These are phyloP conservation scores for Cryptococcus sp. DNA, from an alignment of 1,284 basidiomycete genomes.

Conservation along the genomic window DNA sequence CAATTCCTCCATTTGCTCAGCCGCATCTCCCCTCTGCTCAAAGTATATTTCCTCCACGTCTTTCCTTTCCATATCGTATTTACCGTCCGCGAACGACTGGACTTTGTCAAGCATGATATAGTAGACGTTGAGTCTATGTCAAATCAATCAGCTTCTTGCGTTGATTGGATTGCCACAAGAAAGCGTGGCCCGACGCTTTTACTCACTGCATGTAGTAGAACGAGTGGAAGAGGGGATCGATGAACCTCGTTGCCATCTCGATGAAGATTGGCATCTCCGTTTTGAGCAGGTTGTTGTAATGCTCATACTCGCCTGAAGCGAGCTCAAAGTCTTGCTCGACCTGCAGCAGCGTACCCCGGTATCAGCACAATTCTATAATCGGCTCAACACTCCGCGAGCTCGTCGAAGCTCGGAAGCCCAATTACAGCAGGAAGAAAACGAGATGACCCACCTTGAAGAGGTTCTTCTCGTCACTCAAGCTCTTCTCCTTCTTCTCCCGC, in stretches of 20 bases:
- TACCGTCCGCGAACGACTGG: conserved; percentile 79
- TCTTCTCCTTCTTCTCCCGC: conserved; percentile 96
- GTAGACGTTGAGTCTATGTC: conserved; percentile 79
- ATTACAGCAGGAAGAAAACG: neutral
- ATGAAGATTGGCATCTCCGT: conserved; percentile 91
- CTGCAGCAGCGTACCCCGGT: conserved; percentile 55
- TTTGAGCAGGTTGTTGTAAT: conserved; percentile 91
- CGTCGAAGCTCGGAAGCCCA: neutral
- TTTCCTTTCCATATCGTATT: conserved; percentile 71
- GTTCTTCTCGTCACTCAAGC: conserved; percentile 89
- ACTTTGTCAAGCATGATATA: conserved; percentile 93
- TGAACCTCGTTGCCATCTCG: conserved; percentile 80
- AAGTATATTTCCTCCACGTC: conserved; percentile 80
- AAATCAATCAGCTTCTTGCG: conserved; percentile 11
- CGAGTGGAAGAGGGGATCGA: conserved; percentile 94
- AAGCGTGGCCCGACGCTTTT: conserved; percentile 3
- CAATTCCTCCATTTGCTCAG: conserved; percentile 71
- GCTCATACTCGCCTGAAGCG: conserved; percentile 93
- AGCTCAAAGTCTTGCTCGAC: conserved; percentile 97
- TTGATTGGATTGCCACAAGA: conserved; percentile 4
- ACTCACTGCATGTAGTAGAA: conserved; percentile 99
- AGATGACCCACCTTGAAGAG: conserved; percentile 73
- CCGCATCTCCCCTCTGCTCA: conserved; percentile 74
- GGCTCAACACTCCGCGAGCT: too few species aligned
- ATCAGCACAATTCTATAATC: neutral